These are phyloP conservation scores for Ustilago sp. DNA, from an alignment of 1,284 basidiomycete species.

Conservation along the genomic window DNA sequence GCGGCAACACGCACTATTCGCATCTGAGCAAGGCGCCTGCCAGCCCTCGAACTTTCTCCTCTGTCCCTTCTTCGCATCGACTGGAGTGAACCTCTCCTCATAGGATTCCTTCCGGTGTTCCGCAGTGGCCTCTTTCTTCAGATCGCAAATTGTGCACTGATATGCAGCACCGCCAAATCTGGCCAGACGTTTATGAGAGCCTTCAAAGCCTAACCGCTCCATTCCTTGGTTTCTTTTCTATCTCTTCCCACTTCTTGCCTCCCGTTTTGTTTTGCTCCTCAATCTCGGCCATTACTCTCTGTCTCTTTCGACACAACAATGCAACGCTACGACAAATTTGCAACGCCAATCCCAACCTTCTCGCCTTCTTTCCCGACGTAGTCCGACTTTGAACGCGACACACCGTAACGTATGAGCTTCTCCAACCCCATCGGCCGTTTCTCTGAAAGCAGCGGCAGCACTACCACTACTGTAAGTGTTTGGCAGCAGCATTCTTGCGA, in stretches of 20 bases:
- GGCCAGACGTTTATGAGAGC: conserved; percentile 46
- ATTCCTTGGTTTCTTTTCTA: conserved; percentile 4
- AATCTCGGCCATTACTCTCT: background rate
- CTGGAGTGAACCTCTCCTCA: background rate
- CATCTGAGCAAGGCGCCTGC: background rate
- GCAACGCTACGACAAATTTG: background rate
- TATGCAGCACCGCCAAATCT: conserved; percentile 15
- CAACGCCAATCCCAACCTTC: background rate
- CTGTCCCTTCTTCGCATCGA: background rate
- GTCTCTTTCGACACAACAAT: background rate
- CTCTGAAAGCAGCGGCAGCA: conserved; percentile 34
- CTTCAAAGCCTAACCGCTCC: conserved; percentile 27
- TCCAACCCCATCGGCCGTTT: conserved; percentile 30
- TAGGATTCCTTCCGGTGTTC: background rate
- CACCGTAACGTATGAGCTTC: conserved; percentile 34
- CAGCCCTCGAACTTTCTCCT: background rate
- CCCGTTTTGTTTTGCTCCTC: background rate
- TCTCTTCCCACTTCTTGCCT: background rate
- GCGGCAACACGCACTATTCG: conserved; percentile 15
- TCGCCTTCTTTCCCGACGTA: background rate
- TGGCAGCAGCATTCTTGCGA: background rate
- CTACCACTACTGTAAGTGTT: conserved; percentile 39
- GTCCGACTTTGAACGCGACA: conserved; percentile 5
- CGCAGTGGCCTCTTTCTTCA: conserved; percentile 10
- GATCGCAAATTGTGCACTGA: conserved; percentile 10